phyloP scores from a whole-genome alignment of 2,329 filamentous ascomycete species.

The Purpureocillium lavendulum region DNA sequence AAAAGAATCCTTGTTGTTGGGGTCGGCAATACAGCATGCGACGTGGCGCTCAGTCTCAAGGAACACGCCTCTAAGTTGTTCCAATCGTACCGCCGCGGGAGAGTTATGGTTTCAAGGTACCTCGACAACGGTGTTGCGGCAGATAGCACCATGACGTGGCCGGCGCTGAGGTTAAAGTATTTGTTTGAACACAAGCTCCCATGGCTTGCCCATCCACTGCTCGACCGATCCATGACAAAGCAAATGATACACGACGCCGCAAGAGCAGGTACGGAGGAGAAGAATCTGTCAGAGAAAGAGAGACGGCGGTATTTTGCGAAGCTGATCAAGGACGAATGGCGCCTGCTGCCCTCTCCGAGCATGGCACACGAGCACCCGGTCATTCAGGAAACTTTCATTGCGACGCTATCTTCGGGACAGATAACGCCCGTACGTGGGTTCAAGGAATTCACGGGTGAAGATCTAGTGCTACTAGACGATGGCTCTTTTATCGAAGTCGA shows the following conservation, averaged over 20 bases:
- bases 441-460: slow-evolving; percentile 10
- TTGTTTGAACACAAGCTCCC: slow-evolving; percentile 2
- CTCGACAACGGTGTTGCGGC: slow-evolving; percentile 4
- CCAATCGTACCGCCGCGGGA: slow-evolving; percentile 15
- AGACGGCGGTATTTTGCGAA: background rate
- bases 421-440: slow-evolving; percentile 3
- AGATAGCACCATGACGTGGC: slow-evolving; percentile 3
- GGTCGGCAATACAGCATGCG: slow-evolving; percentile 29
- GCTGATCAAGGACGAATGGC: slow-evolving; percentile 1
- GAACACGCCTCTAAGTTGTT: slow-evolving; percentile 14
- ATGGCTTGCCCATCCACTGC: background rate
- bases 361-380: slow-evolving; percentile 5
- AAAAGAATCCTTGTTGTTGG: slow-evolving; percentile 36
- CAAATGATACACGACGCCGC: slow-evolving; percentile 4
- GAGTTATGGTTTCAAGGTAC: slow-evolving; percentile 10
- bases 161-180: slow-evolving; percentile 4
- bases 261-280: background rate
- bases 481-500: slow-evolving; percentile 20
- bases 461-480: slow-evolving; percentile 18
- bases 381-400: slow-evolving; percentile 4
- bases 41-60: slow-evolving; percentile 21
- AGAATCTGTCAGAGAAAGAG: background rate
- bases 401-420: background rate
- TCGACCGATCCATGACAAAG: slow-evolving; percentile 1
- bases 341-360: slow-evolving; percentile 2